Base-by-base conservation (phyloP, 768 basidiomycete species). In the Amanita brunnescens region DNA sequence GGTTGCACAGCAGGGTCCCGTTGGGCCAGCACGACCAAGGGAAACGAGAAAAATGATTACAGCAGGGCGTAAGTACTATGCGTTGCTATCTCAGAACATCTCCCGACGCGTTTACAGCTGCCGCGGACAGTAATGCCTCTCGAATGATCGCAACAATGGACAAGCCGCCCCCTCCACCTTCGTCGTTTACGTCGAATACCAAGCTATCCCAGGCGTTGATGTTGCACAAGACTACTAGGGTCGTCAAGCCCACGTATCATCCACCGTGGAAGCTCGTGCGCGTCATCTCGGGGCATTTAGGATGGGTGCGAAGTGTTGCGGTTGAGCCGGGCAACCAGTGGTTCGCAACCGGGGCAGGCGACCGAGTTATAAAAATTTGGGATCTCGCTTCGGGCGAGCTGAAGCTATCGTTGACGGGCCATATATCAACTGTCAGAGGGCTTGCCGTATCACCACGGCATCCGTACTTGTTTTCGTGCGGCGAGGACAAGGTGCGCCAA, bases 301-400 rank as follows among this genome's bases (percentile, higher is more conserved):
- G 96, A 8, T 99, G 96, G 96, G 95, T 99, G 13, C 81, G 96
- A 51, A 87, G 87, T 60, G 87, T 90, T 13, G 92, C 96, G 2
- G 92, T 99, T 33, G 96, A 98, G 67, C 95, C 95, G 8, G 96
- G 93, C 8, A 99, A 99, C 71, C 70, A 94, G 63, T 99, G 96
- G 96, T 98, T 99, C 57, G 96, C 90, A 1, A 93, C 93, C 0
- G 96, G 96, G 53, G 96, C 96, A 0, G 96, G 96, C 2, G 96
- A 98, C 68, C 81, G 96, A 20, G 94, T 99, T 30, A 88, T 99
- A 64, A 98, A 99, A 73, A 92, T 99, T 8, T 98, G 96, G 96
- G 94, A 99, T 65, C 64, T 99, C 58, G 96, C 96, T 7, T 88
- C 85, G 2, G 96, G 96, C n/a, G 94, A 97, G 68, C 73, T 98